Conservation (phyloP, 148 eudicot species). For the Dianthus caryophyllus region DNA sequence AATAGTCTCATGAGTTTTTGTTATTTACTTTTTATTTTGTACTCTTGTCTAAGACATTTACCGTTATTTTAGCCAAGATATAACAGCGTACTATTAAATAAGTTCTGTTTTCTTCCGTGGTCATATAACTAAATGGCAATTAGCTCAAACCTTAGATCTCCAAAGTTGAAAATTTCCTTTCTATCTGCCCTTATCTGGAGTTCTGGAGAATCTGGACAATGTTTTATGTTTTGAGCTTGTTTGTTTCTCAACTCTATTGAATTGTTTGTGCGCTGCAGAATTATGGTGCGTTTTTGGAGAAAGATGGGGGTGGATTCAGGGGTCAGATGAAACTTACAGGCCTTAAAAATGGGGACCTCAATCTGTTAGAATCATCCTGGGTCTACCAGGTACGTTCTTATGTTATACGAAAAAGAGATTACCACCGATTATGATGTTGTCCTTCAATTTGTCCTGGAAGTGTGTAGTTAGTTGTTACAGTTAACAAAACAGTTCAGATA, state of each 20-base stretch:
- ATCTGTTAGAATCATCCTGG: conserved; percentile 63
- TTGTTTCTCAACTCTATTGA: conserved; percentile 8
- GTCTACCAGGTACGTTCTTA: conserved; percentile 66
- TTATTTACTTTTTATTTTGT: no score
- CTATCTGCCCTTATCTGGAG: no score
- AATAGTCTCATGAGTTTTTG: no score
- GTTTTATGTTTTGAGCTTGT: not conserved
- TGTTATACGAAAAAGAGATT: not conserved
- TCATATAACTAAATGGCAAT: no score
- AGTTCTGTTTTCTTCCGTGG: no score
- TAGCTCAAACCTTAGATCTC: no score
- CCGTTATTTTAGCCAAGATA: no score
- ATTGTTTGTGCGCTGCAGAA: conserved; percentile 48
- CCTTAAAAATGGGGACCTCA: conserved; percentile 50
- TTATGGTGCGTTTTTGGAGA: conserved; percentile 87
- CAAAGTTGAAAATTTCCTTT: no score
- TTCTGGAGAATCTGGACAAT: no score
- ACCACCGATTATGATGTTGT: not conserved
- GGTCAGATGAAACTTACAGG: conserved; percentile 75
- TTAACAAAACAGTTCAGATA: not conserved
- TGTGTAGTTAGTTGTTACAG: not conserved
- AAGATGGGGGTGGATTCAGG: conserved; percentile 90
- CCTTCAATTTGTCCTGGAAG: not conserved
- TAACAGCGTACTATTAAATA: no score
- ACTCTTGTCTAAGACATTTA: no score